Base-by-base conservation (phyloP, 768 basidiomycete species). In the Lyophyllum atratum region DNA sequence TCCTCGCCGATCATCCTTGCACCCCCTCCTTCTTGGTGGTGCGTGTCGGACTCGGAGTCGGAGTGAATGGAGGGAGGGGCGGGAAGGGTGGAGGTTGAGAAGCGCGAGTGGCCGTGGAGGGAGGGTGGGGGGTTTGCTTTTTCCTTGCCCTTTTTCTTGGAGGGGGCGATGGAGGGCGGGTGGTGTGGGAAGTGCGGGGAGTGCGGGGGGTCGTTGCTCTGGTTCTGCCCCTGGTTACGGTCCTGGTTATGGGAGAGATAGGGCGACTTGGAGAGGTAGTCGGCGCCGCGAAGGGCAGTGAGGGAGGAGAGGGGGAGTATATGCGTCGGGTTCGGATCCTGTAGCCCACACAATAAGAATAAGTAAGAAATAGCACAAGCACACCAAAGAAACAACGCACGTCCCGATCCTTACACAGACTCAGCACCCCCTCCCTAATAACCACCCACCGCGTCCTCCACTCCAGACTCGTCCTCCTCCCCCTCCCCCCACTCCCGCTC, bases 391-490 rank as follows among this genome's bases (percentile, higher is more conserved):
- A 49, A 51, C 25, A 24, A 74, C 79, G 52, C 63, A 88, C 89
- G 57, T 76, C 69, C 26, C 80, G 76, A 24, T 80, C 76, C 63
- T 80, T 84, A 62, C 76, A 84, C 15, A 90, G 65, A 49, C 70
- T 75, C n/a, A 90, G 66, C 21, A 74, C 63, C 0, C 85, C 87
- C 22, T 84, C 79, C 52, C 77, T 73, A 26, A 90, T 78, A n/a
- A 88, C 74, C 43, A 85, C 73, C 82, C 85, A 88, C 4, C 85
- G 72, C 17, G 82, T 76, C 42, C 80, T 77, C 89, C 89, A 90
- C 49, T 86, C 87, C 9, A 83, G 57, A 55, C 76, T 77, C 60
- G 64, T 64, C 59, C 57, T 67, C 54, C 28, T 47, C 29, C 22
- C 51, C 34, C 42, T 40, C 12, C 26, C 15, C 29, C 63, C 45